phyloP scores from a whole-genome alignment of 106 monocot genomes.

The Phalaenopsis aphrodite region DNA sequence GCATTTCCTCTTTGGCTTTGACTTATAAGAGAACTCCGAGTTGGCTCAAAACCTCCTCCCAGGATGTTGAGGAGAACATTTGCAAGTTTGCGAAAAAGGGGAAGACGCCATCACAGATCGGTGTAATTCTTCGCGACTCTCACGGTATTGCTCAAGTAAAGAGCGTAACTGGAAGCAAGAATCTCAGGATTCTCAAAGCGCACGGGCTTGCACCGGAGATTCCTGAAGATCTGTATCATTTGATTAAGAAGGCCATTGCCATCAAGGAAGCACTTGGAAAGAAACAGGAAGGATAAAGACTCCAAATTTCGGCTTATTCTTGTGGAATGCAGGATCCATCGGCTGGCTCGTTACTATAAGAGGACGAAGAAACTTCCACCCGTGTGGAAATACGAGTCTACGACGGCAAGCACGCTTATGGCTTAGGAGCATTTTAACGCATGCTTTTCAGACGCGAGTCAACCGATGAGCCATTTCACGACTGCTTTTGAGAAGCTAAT shows the following conservation, averaged over 20 bases:
- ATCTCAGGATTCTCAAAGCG: conserved; percentile 67
- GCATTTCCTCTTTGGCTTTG: conserved; percentile 61
- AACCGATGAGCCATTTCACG: too few relatives aligned
- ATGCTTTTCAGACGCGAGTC: too few relatives aligned
- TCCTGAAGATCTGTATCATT: conserved; percentile 61
- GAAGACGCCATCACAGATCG: conserved; percentile 72
- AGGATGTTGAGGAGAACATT: conserved; percentile 73
- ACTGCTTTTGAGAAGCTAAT: too few relatives aligned
- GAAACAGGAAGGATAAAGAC: conserved; percentile 64
- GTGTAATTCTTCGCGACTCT: conserved; percentile 76
- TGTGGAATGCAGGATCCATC: conserved; percentile 69
- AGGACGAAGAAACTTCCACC: conserved; percentile 78
- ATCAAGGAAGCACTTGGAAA: conserved; percentile 68
- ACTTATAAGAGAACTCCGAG: conserved; percentile 77
- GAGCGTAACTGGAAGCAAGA: conserved; percentile 80
- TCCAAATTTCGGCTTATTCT: conserved; percentile 63
- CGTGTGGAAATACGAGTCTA: conserved; percentile 68
- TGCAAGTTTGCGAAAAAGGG: conserved; percentile 84
- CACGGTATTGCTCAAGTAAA: conserved; percentile 83
- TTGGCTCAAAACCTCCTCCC: conserved; percentile 62
- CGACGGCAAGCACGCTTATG: too few relatives aligned
- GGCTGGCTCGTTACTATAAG: conserved; percentile 69
- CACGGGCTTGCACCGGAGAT: conserved; percentile 70
- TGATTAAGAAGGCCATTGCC: conserved; percentile 67
- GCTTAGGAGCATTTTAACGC: too few relatives aligned